Evolutionary conservation across 164 flowering plant genomes (phyloP).

Genomic region (Chimonanthus salicifolius): DNA sequence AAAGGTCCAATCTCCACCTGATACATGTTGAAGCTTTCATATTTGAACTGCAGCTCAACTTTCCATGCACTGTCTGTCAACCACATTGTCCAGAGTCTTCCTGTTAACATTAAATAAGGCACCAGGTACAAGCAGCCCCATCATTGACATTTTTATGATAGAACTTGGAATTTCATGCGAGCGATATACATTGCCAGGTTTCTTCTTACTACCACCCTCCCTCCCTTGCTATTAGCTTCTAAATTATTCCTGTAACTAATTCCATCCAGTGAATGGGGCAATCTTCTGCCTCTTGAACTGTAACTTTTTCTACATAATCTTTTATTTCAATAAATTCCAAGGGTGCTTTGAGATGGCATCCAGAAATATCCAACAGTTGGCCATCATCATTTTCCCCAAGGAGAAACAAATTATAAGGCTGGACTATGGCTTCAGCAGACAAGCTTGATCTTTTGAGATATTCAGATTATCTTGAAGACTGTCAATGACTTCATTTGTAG

Average conservation of each 20-base stretch:
- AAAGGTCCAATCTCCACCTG: slow-evolving; percentile 35
- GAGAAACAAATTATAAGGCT: slow-evolving; percentile 63
- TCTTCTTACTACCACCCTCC: slow-evolving; percentile 4
- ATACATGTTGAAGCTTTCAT: slow-evolving; percentile 40
- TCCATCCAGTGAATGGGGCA: slow-evolving; percentile 15
- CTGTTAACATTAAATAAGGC: slow-evolving; percentile 23
- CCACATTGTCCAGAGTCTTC: slow-evolving; percentile 7
- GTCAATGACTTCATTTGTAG: too few species aligned
- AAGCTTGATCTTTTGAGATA: slow-evolving; percentile 25
- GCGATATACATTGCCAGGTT: slow-evolving; percentile 4
- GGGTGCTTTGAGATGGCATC: slow-evolving; percentile 14
- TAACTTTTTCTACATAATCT: slow-evolving; percentile 12
- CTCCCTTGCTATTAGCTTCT: slow-evolving; percentile 1
- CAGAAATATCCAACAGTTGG: slow-evolving; percentile 7
- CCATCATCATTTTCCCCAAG: slow-evolving; percentile 19
- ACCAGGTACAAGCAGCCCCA: slow-evolving; percentile 23
- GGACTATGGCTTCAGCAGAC: slow-evolving; percentile 63
- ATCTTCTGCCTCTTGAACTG: slow-evolving; percentile 42
- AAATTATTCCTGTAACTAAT: slow-evolving; percentile 3
- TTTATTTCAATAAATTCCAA: slow-evolving; percentile 4
- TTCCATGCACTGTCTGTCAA: slow-evolving; percentile 18
- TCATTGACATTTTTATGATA: slow-evolving; percentile 20
- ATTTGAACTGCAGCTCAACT: slow-evolving; percentile 57
- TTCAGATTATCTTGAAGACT: slow-evolving; percentile 21
- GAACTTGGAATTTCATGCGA: slow-evolving; percentile 35